phyloP scores from a whole-genome alignment of 148 eudicot genomes.

The Talinum fruticosum region DNA sequence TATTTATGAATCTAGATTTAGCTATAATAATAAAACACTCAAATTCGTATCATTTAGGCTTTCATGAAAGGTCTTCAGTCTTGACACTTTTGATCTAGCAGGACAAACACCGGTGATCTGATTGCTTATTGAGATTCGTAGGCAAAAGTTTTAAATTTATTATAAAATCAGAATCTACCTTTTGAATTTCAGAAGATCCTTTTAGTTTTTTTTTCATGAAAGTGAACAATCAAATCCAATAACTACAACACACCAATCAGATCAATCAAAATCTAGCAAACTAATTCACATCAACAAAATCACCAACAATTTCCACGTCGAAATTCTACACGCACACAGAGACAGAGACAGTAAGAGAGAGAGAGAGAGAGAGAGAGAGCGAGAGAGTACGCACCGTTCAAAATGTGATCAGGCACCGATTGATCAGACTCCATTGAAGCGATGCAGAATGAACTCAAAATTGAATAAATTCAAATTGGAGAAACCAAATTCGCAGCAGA shows the following conservation, averaged over 20 bases:
- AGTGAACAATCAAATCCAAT: background rate
- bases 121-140: background rate
- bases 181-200: background rate
- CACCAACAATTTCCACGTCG: background rate
- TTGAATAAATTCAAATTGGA: background rate
- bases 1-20: no score
- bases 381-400: constrained; percentile 17
- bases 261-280: background rate
- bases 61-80: background rate
- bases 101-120: background rate
- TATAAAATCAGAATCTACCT: background rate
- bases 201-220: background rate
- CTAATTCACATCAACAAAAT: background rate
- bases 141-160: background rate
- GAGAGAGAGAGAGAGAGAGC: background rate
- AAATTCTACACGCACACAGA: background rate
- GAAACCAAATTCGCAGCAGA: background rate
- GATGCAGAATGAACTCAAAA: background rate
- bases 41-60: background rate
- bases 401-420: constrained; percentile 20
- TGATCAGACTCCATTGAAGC: constrained; percentile 22
- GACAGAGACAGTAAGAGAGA: background rate
- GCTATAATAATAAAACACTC: background rate
- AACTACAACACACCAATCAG: background rate
- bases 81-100: background rate